A percentile compares a stretch with the other conserved stretches of the same genome.
Conservation (phyloP, 2,329 filamentous ascomycete genomes). For the Arthrobotrys entomopaga region DNA sequence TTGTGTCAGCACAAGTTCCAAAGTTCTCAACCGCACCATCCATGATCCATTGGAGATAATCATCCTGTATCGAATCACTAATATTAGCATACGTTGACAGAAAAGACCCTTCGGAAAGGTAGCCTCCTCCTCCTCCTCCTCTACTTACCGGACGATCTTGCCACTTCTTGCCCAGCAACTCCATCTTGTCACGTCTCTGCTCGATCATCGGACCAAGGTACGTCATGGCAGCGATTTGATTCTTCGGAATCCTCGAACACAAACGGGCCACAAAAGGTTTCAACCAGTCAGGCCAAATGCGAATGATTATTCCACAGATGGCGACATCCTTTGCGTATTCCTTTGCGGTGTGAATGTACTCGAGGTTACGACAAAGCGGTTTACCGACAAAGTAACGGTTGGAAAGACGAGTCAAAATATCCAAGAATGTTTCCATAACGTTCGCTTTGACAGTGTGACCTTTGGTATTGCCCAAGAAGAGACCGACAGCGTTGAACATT, state of each 20-base stretch:
- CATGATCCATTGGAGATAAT: conserved; percentile 55
- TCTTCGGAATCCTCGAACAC: conserved; percentile 47
- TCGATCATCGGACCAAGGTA: conserved; percentile 40
- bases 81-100: not conserved
- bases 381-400: conserved; percentile 52
- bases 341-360: conserved; percentile 48
- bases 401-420: conserved; percentile 48
- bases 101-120: not conserved
- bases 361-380: conserved; percentile 41
- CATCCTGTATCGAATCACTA: conserved; percentile 22
- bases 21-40: conserved; percentile 44
- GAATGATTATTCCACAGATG: conserved; percentile 41
- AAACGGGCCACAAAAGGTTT: conserved; percentile 30
- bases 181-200: conserved; percentile 48
- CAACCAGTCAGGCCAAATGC: conserved; percentile 43
- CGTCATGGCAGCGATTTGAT: conserved; percentile 40
- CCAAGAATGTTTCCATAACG: conserved; percentile 42
- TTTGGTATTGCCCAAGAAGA: conserved; percentile 36
- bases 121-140: too few species aligned
- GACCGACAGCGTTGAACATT: conserved; percentile 42
- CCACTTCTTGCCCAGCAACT: conserved; percentile 46
- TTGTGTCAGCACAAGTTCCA: conserved; percentile 35
- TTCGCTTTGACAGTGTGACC: conserved; percentile 31
- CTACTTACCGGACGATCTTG: conserved; percentile 43
- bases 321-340: conserved; percentile 54